A percentile compares a stretch with the other conserved stretches of the same genome.
phyloP scores from a whole-genome alignment of 805 yeast species.

The Yueomyces sp. region DNA sequence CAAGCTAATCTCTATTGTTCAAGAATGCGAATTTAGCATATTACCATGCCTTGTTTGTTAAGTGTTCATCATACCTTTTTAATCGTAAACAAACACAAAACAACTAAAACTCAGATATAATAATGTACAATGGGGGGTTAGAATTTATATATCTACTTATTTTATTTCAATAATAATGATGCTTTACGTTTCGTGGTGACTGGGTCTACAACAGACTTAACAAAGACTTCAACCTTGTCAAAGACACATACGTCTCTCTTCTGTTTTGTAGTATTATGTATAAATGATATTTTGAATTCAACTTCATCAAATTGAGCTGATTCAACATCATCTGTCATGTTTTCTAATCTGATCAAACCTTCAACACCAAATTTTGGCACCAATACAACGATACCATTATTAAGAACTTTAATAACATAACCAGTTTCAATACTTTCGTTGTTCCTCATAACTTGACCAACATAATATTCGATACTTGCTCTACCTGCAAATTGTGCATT shows the following conservation, averaged over 20 bases:
- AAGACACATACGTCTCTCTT: conserved; percentile 52
- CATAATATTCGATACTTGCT: conserved; percentile 94
- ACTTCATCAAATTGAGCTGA: conserved; percentile 67
- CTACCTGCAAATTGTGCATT: conserved; percentile 99
- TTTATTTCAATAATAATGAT: conserved; percentile 45
- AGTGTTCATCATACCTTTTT: background rate
- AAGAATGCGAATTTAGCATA: too few species aligned
- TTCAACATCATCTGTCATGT: conserved; percentile 48
- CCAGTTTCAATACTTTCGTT: conserved; percentile 76
- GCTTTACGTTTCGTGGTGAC: conserved; percentile 89
- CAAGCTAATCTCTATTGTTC: too few species aligned
- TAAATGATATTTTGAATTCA: conserved; percentile 51
- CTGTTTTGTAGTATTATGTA: conserved; percentile 29
- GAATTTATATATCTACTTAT: background rate
- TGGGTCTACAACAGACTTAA: conserved; percentile 71
- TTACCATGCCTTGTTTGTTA: background rate
- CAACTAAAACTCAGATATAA: background rate
- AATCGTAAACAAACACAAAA: background rate
- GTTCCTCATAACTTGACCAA: conserved; percentile 92
- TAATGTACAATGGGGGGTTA: background rate
- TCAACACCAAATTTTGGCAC: conserved; percentile 96
- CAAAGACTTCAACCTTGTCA: conserved; percentile 74
- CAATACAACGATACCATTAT: conserved; percentile 86
- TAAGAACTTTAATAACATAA: conserved; percentile 80
- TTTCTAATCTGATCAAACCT: conserved; percentile 75